These are phyloP conservation scores for Suillus subaureus DNA, from an alignment of 768 basidiomycete species.

Conservation along the genomic window DNA sequence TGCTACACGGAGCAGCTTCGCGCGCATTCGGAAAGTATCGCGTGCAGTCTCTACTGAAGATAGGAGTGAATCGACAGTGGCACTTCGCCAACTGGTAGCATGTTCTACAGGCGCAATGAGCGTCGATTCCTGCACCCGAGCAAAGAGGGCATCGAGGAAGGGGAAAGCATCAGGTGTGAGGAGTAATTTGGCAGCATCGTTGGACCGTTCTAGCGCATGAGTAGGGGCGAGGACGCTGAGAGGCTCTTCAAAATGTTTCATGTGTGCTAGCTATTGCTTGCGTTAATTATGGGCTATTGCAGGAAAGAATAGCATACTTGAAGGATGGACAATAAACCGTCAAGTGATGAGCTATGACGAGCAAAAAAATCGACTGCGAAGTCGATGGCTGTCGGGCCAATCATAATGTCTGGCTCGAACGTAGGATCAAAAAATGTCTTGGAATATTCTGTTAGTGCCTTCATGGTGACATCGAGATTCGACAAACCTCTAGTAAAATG, in stretches of 20 bases:
- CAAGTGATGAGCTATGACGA: constrained; percentile 59
- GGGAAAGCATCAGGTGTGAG: constrained; percentile 22
- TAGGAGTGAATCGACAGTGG: constrained; percentile 34
- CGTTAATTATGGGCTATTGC: neutral
- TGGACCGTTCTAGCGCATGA: constrained; percentile 5
- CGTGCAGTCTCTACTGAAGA: constrained; percentile 42
- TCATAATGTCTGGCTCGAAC: constrained; percentile 60
- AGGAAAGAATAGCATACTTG: constrained; percentile 48
- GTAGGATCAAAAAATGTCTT: constrained; percentile 66
- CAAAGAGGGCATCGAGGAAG: constrained; percentile 42
- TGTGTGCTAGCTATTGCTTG: constrained; percentile 52
- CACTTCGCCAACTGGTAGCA: constrained; percentile 27
- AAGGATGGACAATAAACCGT: constrained; percentile 56
- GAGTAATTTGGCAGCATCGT: constrained; percentile 14
- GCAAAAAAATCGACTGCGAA: constrained; percentile 59
- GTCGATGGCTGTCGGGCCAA: constrained; percentile 60
- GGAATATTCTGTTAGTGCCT: constrained; percentile 4
- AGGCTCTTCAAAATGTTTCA: constrained; percentile 74
- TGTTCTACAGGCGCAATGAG: constrained; percentile 17
- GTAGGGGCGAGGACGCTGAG: constrained; percentile 39
- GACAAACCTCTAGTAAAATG: constrained; percentile 55
- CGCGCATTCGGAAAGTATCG: constrained; percentile 31
- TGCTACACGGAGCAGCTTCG: constrained; percentile 44
- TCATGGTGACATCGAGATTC: neutral
- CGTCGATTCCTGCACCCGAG: constrained; percentile 34